Evolutionary conservation across 495 filamentous ascomycete species (phyloP).

Genomic region (Hypomontagnella submonticulosa): DNA sequence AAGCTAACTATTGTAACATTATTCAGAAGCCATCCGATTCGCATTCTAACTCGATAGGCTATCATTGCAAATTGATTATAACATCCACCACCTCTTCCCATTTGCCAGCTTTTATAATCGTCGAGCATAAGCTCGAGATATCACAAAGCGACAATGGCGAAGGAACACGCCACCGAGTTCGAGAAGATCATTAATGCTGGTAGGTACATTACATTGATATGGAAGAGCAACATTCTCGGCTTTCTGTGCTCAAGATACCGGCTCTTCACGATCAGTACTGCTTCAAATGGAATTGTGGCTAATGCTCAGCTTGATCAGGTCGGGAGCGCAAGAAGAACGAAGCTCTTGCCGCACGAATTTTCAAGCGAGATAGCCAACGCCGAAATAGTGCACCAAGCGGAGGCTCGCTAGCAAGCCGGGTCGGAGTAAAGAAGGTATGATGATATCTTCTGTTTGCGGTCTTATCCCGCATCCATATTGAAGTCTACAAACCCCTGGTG

Average conservation of each 20-base stretch:
- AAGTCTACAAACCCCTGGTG: neutral
- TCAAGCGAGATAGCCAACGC: conserved; percentile 66
- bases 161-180: conserved; percentile 66
- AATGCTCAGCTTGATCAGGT: conserved; percentile 55
- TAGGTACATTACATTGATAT: conserved; percentile 42
- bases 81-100: neutral
- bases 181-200: conserved; percentile 74
- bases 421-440: conserved; percentile 77
- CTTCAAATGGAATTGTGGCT: conserved; percentile 3
- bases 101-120: conserved; percentile 5
- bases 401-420: conserved; percentile 76
- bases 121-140: conserved; percentile 20
- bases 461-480: conserved; percentile 21
- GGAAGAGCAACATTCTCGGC: too few species aligned
- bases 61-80: conserved; percentile 7
- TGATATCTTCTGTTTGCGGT: conserved; percentile 15
- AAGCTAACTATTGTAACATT: neutral
- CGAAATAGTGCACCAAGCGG: conserved; percentile 65
- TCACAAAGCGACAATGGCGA: conserved; percentile 55
- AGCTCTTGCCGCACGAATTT: conserved; percentile 75
- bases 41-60: too few species aligned
- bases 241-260: too few species aligned
- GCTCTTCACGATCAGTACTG: too few species aligned
- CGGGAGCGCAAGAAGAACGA: conserved; percentile 77
- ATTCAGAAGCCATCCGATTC: neutral